phyloP scores from a whole-genome alignment of 2,329 filamentous ascomycete genomes.

The Pestalotiopsis fici region DNA sequence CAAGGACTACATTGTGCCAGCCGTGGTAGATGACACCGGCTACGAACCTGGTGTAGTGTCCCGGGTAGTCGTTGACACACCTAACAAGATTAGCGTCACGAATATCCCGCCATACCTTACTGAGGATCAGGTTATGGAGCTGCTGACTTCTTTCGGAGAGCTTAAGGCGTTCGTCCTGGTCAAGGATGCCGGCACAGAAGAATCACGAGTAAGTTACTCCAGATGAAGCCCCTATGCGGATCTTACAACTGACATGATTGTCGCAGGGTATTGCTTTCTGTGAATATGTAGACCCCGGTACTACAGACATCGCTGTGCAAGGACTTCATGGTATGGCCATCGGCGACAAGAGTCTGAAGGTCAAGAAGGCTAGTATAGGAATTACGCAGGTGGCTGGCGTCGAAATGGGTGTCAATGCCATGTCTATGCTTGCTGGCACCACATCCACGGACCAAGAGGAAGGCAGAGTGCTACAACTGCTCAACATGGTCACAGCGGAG shows the following conservation, averaged over 20 bases:
- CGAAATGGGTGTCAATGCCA: conserved; percentile 95
- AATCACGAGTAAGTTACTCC: conserved; percentile 71
- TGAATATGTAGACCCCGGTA: conserved; percentile 79
- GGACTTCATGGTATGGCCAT: conserved; percentile 92
- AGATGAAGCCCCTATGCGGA: neutral
- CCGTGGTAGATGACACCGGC: conserved; percentile 70
- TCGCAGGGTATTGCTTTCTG: conserved; percentile 89
- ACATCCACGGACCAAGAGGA: conserved; percentile 77
- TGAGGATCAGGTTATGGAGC: conserved; percentile 89
- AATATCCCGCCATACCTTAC: conserved; percentile 87
- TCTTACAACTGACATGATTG: neutral
- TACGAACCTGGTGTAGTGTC: conserved; percentile 78
- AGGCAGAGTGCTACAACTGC: conserved; percentile 82
- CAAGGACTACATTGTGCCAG: conserved; percentile 95
- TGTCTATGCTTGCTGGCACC: conserved; percentile 95
- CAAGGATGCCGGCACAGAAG: conserved; percentile 81
- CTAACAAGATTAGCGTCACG: conserved; percentile 91
- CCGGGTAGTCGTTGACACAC: conserved; percentile 82
- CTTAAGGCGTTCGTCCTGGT: conserved; percentile 90
- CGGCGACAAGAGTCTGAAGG: conserved; percentile 82
- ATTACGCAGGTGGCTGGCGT: conserved; percentile 89
- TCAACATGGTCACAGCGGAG: conserved; percentile 98
- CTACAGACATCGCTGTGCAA: conserved; percentile 84
- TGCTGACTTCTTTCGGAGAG: conserved; percentile 88
- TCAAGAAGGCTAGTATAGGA: conserved; percentile 87